phyloP scores from a whole-genome alignment of 352 stramenopile genomes.

The Phytophthora brassicae region DNA sequence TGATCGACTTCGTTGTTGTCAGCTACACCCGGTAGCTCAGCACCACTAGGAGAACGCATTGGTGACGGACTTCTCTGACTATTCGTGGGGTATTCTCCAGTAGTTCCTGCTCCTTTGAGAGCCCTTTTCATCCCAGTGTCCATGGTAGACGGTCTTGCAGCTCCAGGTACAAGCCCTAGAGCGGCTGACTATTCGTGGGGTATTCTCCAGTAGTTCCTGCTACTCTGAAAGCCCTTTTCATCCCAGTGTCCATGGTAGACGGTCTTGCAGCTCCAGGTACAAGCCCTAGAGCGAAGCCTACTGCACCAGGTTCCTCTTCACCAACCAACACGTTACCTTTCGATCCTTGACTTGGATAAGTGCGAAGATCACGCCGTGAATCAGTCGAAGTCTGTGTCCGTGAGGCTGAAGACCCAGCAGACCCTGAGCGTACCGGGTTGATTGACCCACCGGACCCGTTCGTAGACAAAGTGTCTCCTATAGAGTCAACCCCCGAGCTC shows the following conservation, averaged over 20 bases:
- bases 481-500: conserved; percentile 40
- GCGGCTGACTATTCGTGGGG: too few relatives aligned
- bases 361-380: conserved; percentile 44
- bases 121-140: conserved; percentile 53
- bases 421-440: conserved; percentile 38
- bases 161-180: conserved; percentile 52
- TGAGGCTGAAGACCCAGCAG: conserved; percentile 54
- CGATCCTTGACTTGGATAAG: conserved; percentile 14
- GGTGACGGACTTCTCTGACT: conserved; percentile 43
- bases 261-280: conserved; percentile 55
- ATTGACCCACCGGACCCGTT: conserved; percentile 9
- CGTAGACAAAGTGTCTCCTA: not conserved
- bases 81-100: conserved; percentile 14
- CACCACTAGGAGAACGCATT: conserved; percentile 21
- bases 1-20: conserved; percentile 33
- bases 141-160: conserved; percentile 65
- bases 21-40: conserved; percentile 13
- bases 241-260: conserved; percentile 62
- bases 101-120: not conserved
- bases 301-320: conserved; percentile 53
- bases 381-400: conserved; percentile 53
- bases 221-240: conserved; percentile 37
- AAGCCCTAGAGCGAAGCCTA: conserved; percentile 62
- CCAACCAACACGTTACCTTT: conserved; percentile 49
- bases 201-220: not conserved